Base-by-base conservation (phyloP, 2,329 filamentous ascomycete genomes). In the Penicillium italicum region DNA sequence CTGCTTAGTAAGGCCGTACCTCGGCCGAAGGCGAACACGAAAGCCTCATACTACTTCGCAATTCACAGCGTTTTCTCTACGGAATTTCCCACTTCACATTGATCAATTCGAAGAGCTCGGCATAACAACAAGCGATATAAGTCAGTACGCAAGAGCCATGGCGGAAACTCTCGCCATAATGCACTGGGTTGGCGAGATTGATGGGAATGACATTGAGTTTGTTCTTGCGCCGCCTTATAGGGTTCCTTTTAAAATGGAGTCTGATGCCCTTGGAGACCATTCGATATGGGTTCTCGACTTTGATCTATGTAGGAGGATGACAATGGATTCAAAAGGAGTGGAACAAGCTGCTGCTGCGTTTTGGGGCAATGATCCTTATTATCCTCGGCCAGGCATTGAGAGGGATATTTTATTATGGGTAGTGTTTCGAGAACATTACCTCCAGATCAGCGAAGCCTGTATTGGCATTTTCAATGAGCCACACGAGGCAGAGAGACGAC, bases 1-100 rank as follows among this genome's bases (percentile, higher is more conserved):
- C 54, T 84, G 80, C 45, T 66, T 84, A n/a, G 0, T 81, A 11
- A 75, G 81, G 1, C 72, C 75, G 0, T 83, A 82, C 46, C 65
- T 84, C 0, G 80, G 80, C 7, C 71, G 74, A 22, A 58, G 66
- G 33, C 60, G 68, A 8, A 61, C 26, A 1, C 47, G 54, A n/a
- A 48, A 37, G 11, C n/a, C 54, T 16, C 8, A 18, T 10, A 50
- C 33, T 14, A 41, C 34, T 1, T 69, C 68, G 0, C 49, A 58
- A 22, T 70, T 67, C 36, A 60, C 49, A 3, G 62, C 57, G 3
- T 74, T 36, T 36, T 36, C 34, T 36, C n/a, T 36, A 5, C 8
- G 34, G 34, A 36, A 36, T 0, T 76, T 76, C 20, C 77, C 76
- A 0, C 70, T 84, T 0, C 74, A 82, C 55, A 5, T 36, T 2